phyloP scores from a whole-genome alignment of 331 rosid genomes.

The Acacia pycnantha region DNA sequence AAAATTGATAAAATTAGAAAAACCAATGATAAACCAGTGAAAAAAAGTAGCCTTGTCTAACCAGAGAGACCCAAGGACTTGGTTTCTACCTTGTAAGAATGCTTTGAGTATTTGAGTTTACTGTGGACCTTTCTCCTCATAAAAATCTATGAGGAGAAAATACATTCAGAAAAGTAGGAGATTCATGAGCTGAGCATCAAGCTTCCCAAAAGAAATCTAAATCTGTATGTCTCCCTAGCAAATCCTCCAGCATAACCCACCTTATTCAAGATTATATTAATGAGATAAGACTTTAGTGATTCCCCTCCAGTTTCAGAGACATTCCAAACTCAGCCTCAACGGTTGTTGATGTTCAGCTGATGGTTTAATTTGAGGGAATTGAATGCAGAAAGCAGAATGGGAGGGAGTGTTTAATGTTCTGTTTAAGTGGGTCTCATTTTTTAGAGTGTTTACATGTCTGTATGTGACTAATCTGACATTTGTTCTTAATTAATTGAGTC shows the following conservation, averaged over 20 bases:
- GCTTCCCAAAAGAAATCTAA: no score
- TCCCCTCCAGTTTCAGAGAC: constrained; percentile 20
- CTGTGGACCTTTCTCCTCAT: no score
- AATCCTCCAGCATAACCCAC: background rate
- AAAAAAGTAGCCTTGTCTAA: no score
- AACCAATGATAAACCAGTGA: background rate
- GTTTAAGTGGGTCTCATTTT: background rate
- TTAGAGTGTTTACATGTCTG: background rate
- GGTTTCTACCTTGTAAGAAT: no score
- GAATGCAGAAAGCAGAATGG: constrained; percentile 24
- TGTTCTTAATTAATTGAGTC: background rate
- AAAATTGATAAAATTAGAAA: background rate
- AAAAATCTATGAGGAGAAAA: no score
- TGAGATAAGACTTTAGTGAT: background rate
- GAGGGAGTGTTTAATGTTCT: background rate
- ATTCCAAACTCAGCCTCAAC: constrained; percentile 23
- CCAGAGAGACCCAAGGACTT: no score
- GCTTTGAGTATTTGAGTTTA: no score
- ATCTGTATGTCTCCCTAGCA: no score
- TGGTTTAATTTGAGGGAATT: constrained; percentile 28
- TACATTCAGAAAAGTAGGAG: no score
- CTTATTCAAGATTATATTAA: constrained; percentile 29
- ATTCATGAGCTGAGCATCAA: no score
- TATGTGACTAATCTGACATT: background rate
- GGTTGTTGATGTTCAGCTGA: constrained; percentile 4